Evolutionary conservation across 371 early-diverging fungal species (phyloP).

Genomic region (Mortierella sp.): DNA sequence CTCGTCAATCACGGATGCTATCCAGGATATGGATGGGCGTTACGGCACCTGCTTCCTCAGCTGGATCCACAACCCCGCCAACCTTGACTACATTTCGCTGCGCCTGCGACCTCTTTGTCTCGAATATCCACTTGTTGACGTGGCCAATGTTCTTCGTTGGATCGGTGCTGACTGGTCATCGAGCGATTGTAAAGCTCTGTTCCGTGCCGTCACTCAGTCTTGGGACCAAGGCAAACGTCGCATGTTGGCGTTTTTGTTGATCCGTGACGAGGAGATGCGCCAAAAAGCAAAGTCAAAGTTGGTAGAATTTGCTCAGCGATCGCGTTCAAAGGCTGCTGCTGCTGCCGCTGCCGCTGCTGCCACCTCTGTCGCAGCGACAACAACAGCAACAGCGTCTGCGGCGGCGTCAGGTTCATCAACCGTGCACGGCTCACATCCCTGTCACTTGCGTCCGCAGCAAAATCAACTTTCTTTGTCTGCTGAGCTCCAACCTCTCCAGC

Average conservation of each 20-base stretch:
- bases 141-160: slow-evolving; percentile 49
- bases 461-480: slow-evolving; percentile 1
- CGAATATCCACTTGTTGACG: slow-evolving; percentile 46
- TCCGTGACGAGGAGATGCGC: slow-evolving; percentile 50
- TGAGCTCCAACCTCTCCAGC: slow-evolving; percentile 14
- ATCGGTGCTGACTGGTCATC: slow-evolving; percentile 52
- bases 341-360: slow-evolving; percentile 15
- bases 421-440: not conserved
- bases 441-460: slow-evolving; percentile 2
- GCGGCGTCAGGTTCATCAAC: slow-evolving; percentile 2
- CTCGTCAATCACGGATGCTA: slow-evolving; percentile 30
- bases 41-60: slow-evolving; percentile 49
- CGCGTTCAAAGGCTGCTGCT: slow-evolving; percentile 9
- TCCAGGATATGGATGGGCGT: slow-evolving; percentile 47
- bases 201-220: slow-evolving; percentile 41
- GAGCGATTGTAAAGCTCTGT: slow-evolving; percentile 43
- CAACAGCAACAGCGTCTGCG: slow-evolving; percentile 10
- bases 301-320: slow-evolving; percentile 41
- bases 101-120: slow-evolving; percentile 51
- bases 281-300: slow-evolving; percentile 48
- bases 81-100: slow-evolving; percentile 50
- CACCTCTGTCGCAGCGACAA: slow-evolving; percentile 7
- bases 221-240: slow-evolving; percentile 46
- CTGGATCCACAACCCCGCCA: slow-evolving; percentile 52
- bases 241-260: slow-evolving; percentile 45